phyloP scores from a whole-genome alignment of 345 rosid genomes.

The Streptanthus diversifolius region DNA sequence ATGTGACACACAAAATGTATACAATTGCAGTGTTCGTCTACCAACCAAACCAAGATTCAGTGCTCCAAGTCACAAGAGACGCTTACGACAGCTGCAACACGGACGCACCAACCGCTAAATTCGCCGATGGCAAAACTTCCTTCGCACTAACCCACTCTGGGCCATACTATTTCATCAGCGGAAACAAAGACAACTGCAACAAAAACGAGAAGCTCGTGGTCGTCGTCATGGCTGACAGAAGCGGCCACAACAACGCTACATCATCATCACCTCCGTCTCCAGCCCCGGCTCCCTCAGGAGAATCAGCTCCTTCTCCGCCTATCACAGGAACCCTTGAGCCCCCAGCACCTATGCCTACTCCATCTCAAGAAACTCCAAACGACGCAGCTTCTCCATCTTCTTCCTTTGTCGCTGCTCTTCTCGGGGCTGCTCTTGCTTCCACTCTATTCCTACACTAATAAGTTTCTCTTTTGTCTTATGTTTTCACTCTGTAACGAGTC shows the following conservation, averaged over 20 bases:
- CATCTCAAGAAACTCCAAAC: constrained; percentile 27
- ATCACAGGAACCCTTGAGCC: constrained; percentile 34
- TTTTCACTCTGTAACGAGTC: constrained; percentile 1
- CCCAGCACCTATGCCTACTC: constrained; percentile 56
- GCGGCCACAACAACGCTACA: constrained; percentile 33
- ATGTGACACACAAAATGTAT: not conserved
- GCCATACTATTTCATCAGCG: constrained; percentile 70
- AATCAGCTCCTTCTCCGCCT: constrained; percentile 52
- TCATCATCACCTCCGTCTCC: constrained; percentile 38
- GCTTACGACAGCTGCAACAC: constrained; percentile 60
- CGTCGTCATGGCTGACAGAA: constrained; percentile 67
- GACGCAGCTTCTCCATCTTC: constrained; percentile 42
- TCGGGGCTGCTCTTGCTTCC: constrained; percentile 43
- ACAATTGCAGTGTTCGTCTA: constrained; percentile 57
- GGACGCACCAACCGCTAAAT: constrained; percentile 35
- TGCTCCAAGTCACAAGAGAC: constrained; percentile 54
- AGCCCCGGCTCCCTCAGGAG: constrained; percentile 53
- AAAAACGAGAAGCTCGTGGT: constrained; percentile 61
- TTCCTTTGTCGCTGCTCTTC: constrained; percentile 43
- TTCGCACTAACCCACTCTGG: constrained; percentile 56
- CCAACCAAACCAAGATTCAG: constrained; percentile 57
- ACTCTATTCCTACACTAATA: constrained; percentile 42
- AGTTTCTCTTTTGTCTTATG: constrained; percentile 6
- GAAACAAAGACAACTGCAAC: constrained; percentile 61
- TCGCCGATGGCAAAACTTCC: constrained; percentile 52